These are phyloP conservation scores for Yarrowia keelungensis DNA, from an alignment of 805 yeast genomes.

Conservation along the genomic window DNA sequence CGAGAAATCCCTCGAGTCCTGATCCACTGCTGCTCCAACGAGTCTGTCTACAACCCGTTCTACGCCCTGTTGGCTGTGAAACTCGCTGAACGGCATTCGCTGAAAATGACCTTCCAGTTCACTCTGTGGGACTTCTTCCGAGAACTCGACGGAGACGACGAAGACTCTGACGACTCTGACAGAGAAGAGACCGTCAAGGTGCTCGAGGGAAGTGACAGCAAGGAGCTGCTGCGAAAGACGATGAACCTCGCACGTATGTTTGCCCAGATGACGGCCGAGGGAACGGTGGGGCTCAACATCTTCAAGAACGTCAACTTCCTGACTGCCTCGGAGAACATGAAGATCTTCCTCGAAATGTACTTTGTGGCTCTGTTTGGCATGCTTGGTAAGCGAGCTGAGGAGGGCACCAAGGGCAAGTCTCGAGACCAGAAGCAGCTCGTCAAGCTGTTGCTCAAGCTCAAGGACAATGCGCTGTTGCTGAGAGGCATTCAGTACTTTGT, in stretches of 20 bases:
- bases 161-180: conserved; percentile 51
- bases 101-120: conserved; percentile 87
- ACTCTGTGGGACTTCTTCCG: conserved; percentile 84
- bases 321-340: conserved; percentile 65
- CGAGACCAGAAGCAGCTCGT: conserved; percentile 59
- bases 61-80: conserved; percentile 81
- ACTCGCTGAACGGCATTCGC: conserved; percentile 73
- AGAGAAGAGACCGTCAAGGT: conserved; percentile 48
- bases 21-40: conserved; percentile 84
- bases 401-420: conserved; percentile 44
- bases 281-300: conserved; percentile 72
- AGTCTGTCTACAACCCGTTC: conserved; percentile 85
- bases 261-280: conserved; percentile 77
- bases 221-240: conserved; percentile 57
- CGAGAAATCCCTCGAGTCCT: conserved; percentile 86
- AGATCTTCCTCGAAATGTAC: conserved; percentile 74
- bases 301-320: conserved; percentile 77
- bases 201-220: conserved; percentile 45
- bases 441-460: conserved; percentile 61
- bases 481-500: conserved; percentile 73
- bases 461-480: conserved; percentile 60
- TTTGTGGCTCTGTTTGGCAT: conserved; percentile 71
- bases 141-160: conserved; percentile 66
- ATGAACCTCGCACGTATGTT: conserved; percentile 81
- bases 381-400: conserved; percentile 56